Evolutionary conservation across 148 eudicot genomes (phyloP), one percentile per base, ranked within the genome.

Genomic region (Fagopyrum esculentum): DNA sequence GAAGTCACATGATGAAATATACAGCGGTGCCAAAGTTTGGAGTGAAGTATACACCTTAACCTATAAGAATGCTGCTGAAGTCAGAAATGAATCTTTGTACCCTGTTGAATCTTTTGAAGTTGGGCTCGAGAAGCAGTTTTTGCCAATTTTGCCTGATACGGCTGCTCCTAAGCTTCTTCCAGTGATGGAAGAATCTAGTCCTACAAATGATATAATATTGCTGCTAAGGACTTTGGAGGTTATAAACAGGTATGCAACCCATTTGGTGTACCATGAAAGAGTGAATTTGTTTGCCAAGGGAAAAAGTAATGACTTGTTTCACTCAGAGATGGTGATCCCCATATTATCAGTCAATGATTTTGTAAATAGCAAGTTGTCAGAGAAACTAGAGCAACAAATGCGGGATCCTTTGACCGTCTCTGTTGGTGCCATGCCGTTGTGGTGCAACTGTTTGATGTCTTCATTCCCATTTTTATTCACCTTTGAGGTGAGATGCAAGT

Each of bases 301-400:
- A 30, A 84, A 74, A 79, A 77, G 78, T 71, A 81, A 79, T 76
- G 76, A 88, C 73, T 78, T 89, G 83, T 90, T 90, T 66, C 77
- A 75, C 66, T 79, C 89, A 49, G 88, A 82, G 80, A 84, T 80
- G 49, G 26, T 76, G 56, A 81, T 81, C 77, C 81, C 83, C 77
- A 83, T 69, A 46, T 74, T 89, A 50, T 70, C 87, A 54, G 86
- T 84, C 76, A 76, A 82, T 80, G 92, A 92, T 73, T 92, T 95
- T 80, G 89, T 90, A 75, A 95, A 84, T 80, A 81, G 77, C 73
- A 90, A 87, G 77, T 79, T 95, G 82, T 87, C 96, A n/a, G 96
- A 95, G 75, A 95, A 92, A 81, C 79, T 95, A 75, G 90, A 89
- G 80, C 97, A 90, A 83, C 97, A 92, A 81, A 82, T 95, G 89